These are phyloP conservation scores for Ophiostoma sp. DNA, from an alignment of 2,329 filamentous ascomycete species.

Conservation along the genomic window DNA sequence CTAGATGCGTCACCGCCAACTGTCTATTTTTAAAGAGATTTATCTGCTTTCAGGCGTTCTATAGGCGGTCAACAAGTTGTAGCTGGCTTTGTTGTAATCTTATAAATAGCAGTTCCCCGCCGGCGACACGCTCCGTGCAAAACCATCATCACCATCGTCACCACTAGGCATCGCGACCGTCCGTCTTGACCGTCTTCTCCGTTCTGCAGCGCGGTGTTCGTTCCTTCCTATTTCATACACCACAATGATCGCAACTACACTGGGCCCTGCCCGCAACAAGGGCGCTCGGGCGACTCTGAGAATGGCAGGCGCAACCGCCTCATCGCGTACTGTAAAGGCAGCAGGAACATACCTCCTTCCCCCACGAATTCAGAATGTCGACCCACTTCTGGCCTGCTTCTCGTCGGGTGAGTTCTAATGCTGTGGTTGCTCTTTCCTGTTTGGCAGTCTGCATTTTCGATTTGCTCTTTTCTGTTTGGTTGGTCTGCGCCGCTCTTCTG, in stretches of 20 bases:
- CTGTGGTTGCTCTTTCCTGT: conserved; percentile 6
- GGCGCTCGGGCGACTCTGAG: conserved; percentile 6
- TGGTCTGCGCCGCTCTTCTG: background rate
- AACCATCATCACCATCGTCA: conserved; percentile 1
- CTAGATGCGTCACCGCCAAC: background rate
- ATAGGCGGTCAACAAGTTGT: conserved; percentile 21
- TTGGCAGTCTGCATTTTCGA: background rate
- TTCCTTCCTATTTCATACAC: background rate
- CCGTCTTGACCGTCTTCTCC: conserved; percentile 1
- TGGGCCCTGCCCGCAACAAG: conserved; percentile 6
- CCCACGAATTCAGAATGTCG: conserved; percentile 23
- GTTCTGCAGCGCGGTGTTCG: background rate
- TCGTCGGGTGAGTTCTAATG: conserved; percentile 25
- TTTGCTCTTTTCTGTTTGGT: conserved; percentile 4
- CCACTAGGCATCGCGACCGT: background rate
- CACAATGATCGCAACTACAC: conserved; percentile 18
- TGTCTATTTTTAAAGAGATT: background rate
- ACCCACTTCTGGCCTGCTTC: conserved; percentile 26
- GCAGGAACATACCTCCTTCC: conserved; percentile 9
- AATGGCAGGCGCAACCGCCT: conserved; percentile 13
- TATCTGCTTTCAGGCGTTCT: background rate
- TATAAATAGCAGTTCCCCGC: conserved; percentile 19
- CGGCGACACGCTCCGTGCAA: background rate
- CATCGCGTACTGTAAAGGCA: background rate
- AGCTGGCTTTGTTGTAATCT: conserved; percentile 8